A percentile compares a stretch with the other conserved stretches of the same genome.
Conservation (phyloP, 176 grass and related monocot genomes). For the Ensete glaucum region DNA sequence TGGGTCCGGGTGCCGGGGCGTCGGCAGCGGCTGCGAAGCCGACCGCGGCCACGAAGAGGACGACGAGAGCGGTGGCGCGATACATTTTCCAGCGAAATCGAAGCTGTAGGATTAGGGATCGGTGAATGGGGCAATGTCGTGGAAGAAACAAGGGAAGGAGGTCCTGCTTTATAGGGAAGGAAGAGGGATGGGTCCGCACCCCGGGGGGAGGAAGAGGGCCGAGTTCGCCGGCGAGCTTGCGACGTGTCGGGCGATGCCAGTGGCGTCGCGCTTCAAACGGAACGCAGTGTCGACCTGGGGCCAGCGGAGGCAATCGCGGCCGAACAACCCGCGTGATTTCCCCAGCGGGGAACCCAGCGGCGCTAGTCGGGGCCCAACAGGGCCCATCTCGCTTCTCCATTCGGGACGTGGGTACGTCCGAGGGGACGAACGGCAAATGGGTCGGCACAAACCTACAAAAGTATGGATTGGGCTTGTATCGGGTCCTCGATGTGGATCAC, state of each 20-base stretch:
- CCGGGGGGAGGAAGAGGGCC: background rate
- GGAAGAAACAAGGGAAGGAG: background rate
- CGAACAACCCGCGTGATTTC: too few species aligned
- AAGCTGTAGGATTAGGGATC: background rate
- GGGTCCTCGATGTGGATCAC: too few species aligned
- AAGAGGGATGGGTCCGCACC: background rate
- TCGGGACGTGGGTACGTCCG: too few species aligned
- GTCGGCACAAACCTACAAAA: too few species aligned
- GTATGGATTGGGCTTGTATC: too few species aligned
- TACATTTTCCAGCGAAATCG: background rate
- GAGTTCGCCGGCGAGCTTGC: background rate
- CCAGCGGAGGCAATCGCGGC: too few species aligned
- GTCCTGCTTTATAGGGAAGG: background rate
- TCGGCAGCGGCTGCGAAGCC: constrained; percentile 18
- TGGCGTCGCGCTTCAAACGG: background rate
- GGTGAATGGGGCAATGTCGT: background rate
- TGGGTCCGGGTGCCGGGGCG: background rate
- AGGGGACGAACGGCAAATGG: too few species aligned
- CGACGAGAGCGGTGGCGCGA: background rate
- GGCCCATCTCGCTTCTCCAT: too few species aligned
- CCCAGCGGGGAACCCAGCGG: too few species aligned
- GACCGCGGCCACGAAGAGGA: constrained; percentile 10
- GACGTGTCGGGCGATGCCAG: too few species aligned
- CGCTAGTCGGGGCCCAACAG: too few species aligned
- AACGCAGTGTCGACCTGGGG: background rate